Percentiles rank a stretch among this genome's conserved stretches.
Conservation (phyloP, 306 rosid genomes). For the Vachellia collinsii region DNA sequence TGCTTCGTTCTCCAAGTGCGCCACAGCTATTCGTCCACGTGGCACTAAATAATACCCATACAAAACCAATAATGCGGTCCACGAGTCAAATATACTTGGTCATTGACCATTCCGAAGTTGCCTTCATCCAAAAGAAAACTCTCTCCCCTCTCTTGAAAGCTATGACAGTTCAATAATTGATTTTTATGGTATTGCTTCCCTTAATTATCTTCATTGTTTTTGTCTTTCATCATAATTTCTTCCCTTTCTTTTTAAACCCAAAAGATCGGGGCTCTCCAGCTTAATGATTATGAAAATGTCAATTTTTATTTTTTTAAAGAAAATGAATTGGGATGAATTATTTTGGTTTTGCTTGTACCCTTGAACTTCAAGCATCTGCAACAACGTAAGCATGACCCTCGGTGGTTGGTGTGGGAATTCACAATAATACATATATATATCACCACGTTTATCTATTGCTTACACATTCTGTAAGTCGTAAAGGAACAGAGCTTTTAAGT, state of each 20-base stretch:
- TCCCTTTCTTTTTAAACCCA: not conserved
- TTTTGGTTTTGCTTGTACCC: not conserved
- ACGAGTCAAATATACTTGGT: not conserved
- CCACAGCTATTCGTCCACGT: not conserved
- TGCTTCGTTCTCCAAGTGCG: not conserved
- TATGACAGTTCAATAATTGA: not conserved
- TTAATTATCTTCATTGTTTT: not conserved
- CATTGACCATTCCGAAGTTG: not conserved
- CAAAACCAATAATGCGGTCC: constrained; percentile 5
- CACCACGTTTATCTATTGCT: no score
- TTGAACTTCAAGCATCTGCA: not conserved
- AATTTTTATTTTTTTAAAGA: not conserved
- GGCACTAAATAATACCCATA: not conserved
- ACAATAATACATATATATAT: no score
- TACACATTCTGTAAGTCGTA: no score
- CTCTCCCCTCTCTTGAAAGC: not conserved
- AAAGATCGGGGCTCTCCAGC: not conserved
- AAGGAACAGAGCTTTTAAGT: no score
- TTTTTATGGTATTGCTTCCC: not conserved
- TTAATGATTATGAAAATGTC: not conserved
- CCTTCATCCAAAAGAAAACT: not conserved
- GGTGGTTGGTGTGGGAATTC: not conserved
- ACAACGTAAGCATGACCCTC: not conserved
- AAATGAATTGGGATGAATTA: not conserved
- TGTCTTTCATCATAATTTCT: not conserved